Base-by-base conservation (phyloP, 2,329 filamentous ascomycete genomes). In the Monosporascus sp. region DNA sequence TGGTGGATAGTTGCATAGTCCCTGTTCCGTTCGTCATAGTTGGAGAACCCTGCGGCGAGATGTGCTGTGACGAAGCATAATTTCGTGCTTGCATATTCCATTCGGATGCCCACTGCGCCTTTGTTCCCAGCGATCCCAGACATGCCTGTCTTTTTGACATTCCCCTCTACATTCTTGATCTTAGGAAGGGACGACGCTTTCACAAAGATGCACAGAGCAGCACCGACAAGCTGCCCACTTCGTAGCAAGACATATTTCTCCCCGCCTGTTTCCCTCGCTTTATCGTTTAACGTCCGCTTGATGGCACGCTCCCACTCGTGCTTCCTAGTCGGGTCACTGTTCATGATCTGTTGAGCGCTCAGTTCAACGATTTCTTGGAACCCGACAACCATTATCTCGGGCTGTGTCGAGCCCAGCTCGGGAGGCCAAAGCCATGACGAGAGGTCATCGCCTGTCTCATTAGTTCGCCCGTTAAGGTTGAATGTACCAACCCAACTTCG, bases 341-440 rank as follows among this genome's bases (percentile, higher is more conserved):
- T 96, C 91, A 99, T 97, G 65, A 99, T 97, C 66, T 99, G 94
- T 68, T 97, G 93, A 17, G 95, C 94, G 63, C 91, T 97, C 47
- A 99, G 76, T 66, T 96, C 90, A n/a, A 99, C 94, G 58, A 99
- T 97, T 70, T 99, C 94, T 67, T 99, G 94, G 63, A 99, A 97
- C 0, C 91, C 94, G 17, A 97, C 86, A 7, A 88, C 91, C 50
- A 96, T 85, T 38, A 99, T 89, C 54, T 93, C 89, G 6, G 94
- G 92, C 56, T 89, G 84, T 47, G 82, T 77, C 3, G 83, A 70
- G 5, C 82, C 79, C 9, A 79, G 64, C 40, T 70, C 69, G 4
- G 79, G 72, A 0, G 89, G 89, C 65, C 88, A 91, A 4, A 99
- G 75, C 94, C 94, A 99, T 2, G 86, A 78, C 0, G 89, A 87